Base-by-base conservation (phyloP, 768 basidiomycete genomes). In the Trichaptum fuscoviolaceum region DNA sequence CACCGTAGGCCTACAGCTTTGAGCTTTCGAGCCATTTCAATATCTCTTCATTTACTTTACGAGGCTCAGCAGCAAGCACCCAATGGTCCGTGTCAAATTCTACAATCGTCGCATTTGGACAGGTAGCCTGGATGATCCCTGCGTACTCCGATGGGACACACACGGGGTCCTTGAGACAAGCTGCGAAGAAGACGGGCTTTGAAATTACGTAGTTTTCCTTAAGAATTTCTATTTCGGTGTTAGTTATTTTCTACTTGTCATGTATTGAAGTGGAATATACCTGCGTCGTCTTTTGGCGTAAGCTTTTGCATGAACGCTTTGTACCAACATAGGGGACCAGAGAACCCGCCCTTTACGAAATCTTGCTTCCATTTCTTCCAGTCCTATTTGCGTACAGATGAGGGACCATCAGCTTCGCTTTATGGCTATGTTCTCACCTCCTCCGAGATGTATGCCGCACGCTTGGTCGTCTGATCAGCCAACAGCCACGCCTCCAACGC, bases 31-130 rank as follows among this genome's bases (percentile, higher is more conserved):
- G 67, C 79, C 80, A 81, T n/a, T 66, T 69, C 27, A 73, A 67
- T 57, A 82, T 74, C 20, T 72, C 74, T 7, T 68, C 65, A 60
- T 80, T 82, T 34, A 81, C 69, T 42, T 74, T 72, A n/a, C 77
- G 75, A 0, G 77, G 71, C 26, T 69, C 72, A 63, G 77, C 77
- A 68, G 82, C 64, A 3, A 73, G 73, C 7, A 73, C 67, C 77
- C 79, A 82, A 64, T 83, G 82, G 1, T 76, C 77, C 2, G 73
- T 70, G 36, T 79, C 76, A 30, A 78, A 77, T 62, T 76, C 76
- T 64, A 67, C 72, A 8, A 75, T 66, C 15, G 76, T 77, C 25
- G 25, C 59, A 58, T 73, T 74, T 36, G 67, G 67, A 8, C 75
- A 74, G 65, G 73, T 71, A 64, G 74, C 69, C 66, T 74, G 65